Evolutionary conservation across 345 rosid species (phyloP).

Genomic region (Linum tenue): DNA sequence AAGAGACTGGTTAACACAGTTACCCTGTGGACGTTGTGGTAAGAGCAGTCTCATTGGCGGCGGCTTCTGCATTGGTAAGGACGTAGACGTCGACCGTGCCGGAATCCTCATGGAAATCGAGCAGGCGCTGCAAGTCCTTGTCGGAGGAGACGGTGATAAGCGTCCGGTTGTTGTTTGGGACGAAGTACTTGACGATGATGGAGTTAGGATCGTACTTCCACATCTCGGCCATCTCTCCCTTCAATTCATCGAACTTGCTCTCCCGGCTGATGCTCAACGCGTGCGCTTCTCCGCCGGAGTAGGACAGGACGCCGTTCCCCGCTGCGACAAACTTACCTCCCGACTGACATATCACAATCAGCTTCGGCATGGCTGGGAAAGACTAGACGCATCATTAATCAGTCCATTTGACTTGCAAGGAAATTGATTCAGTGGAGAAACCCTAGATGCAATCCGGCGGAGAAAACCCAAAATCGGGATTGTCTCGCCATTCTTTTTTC

Average conservation of each 20-base stretch:
- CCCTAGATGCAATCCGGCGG: not conserved
- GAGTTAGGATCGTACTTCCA: slow-evolving; percentile 43
- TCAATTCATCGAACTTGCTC: slow-evolving; percentile 53
- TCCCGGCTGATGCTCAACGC: slow-evolving; percentile 64
- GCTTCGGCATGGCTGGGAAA: slow-evolving; percentile 50
- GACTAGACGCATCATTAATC: not conserved
- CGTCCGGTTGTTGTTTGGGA: slow-evolving; percentile 82
- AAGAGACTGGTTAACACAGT: slow-evolving; percentile 11
- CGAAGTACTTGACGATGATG: slow-evolving; percentile 71
- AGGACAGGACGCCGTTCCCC: slow-evolving; percentile 58
- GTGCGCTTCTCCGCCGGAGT: slow-evolving; percentile 75
- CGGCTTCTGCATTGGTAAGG: slow-evolving; percentile 43
- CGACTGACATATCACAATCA: slow-evolving; percentile 90
- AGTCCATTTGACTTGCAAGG: not conserved
- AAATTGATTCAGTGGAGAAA: not conserved
- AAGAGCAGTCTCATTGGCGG: slow-evolving; percentile 40
- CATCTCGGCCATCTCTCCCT: slow-evolving; percentile 71
- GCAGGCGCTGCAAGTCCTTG: slow-evolving; percentile 79
- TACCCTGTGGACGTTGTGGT: slow-evolving; percentile 75
- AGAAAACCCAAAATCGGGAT: not conserved
- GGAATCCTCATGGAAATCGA: slow-evolving; percentile 61
- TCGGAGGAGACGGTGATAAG: slow-evolving; percentile 83
- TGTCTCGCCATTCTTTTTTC: not conserved
- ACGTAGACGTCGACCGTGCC: slow-evolving; percentile 56
- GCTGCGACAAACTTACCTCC: slow-evolving; percentile 71